phyloP scores from a whole-genome alignment of 2,329 filamentous ascomycete species.

The Talaromyces sp. region DNA sequence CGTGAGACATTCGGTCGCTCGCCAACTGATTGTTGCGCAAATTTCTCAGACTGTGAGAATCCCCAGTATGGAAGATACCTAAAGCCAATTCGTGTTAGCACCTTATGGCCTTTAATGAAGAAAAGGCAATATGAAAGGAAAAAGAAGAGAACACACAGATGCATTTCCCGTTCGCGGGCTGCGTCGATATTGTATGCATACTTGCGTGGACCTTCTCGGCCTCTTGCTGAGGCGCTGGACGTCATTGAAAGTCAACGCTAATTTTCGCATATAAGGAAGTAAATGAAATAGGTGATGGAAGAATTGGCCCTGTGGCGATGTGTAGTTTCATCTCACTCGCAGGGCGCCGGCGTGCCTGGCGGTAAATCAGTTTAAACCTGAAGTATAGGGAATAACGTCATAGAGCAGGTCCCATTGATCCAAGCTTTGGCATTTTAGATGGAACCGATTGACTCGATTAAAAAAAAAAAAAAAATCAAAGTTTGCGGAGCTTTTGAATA shows the following conservation, averaged over 20 bases:
- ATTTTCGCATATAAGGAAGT: not conserved
- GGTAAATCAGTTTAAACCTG: not conserved
- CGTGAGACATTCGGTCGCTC: slow-evolving; percentile 18
- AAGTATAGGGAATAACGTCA: not conserved
- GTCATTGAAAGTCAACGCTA: not conserved
- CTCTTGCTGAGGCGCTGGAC: not conserved
- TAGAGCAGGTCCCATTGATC: not conserved
- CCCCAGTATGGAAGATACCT: slow-evolving; percentile 26
- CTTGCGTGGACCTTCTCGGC: slow-evolving; percentile 16
- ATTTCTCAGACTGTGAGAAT: slow-evolving; percentile 21
- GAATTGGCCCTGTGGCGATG: not conserved
- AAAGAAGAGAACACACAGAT: slow-evolving; percentile 18
- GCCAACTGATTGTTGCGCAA: slow-evolving; percentile 19
- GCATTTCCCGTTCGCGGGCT: slow-evolving; percentile 24
- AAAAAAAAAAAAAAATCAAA: too few relatives aligned
- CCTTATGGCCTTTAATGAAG: too few relatives aligned
- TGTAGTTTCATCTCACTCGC: not conserved
- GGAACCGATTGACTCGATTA: too few relatives aligned
- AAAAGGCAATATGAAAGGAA: too few relatives aligned
- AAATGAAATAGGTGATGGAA: not conserved
- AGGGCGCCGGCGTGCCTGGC: not conserved
- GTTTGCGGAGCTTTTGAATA: not conserved
- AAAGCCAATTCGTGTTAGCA: not conserved
- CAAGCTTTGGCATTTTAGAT: not conserved
- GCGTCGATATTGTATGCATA: slow-evolving; percentile 25